Percentiles rank a stretch among this genome's conserved stretches.
Conservation (phyloP, 345 rosid genomes). For the Firmiana major region DNA sequence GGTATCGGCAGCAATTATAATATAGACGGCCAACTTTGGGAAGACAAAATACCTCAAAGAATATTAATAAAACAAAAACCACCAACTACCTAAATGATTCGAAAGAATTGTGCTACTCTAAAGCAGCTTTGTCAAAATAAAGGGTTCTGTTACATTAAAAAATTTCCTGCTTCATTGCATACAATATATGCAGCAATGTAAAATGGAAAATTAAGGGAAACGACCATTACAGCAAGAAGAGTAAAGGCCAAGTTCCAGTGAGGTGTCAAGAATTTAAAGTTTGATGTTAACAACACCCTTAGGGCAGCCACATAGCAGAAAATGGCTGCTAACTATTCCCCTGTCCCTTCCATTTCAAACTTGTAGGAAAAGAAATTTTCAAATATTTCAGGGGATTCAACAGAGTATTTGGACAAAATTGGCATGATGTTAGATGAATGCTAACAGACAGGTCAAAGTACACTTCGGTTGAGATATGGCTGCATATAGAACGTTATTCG, state of each 20-base stretch:
- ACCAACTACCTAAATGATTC: background rate
- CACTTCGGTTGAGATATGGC: background rate
- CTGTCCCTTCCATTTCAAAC: background rate
- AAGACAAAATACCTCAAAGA: background rate
- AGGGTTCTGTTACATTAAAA: background rate
- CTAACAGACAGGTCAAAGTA: background rate
- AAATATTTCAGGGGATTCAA: background rate
- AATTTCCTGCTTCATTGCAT: background rate
- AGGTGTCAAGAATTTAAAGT: background rate
- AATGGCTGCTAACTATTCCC: background rate
- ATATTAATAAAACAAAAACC: background rate
- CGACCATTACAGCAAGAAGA: background rate
- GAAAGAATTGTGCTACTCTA: background rate
- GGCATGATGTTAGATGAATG: background rate
- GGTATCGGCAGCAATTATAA: background rate
- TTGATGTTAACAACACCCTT: background rate
- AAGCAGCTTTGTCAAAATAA: background rate
- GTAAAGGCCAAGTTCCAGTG: background rate
- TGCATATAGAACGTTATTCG: background rate
- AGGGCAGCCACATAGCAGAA: background rate
- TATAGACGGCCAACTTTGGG: background rate
- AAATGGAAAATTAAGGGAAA: background rate
- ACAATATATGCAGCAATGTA: background rate
- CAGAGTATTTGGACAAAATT: background rate
- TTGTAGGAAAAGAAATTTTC: background rate